Conservation (phyloP, 495 filamentous ascomycete species). For the Annulohypoxylon stygium region DNA sequence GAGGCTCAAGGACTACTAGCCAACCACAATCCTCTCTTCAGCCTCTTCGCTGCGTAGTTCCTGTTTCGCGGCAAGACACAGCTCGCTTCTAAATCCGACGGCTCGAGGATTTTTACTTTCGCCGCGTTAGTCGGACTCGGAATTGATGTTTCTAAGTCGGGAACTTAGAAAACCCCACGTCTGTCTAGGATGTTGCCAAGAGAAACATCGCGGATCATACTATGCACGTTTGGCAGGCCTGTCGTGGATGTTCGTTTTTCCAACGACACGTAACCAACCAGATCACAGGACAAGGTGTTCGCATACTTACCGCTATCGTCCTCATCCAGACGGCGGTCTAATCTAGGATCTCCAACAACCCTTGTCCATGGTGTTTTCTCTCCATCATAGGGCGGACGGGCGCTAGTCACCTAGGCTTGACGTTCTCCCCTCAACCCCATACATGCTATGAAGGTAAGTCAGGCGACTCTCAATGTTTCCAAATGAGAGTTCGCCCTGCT, state of each 20-base stretch:
- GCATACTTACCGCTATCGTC: conserved; percentile 10
- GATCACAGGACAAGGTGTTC: conserved; percentile 3
- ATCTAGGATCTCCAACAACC: background rate
- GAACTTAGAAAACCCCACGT: background rate
- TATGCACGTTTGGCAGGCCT: conserved; percentile 12
- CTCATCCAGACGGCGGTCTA: background rate
- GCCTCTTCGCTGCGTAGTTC: conserved; percentile 13
- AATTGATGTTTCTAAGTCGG: background rate
- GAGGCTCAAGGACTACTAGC: conserved; percentile 16
- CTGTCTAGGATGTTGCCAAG: conserved; percentile 4
- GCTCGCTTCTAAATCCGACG: conserved; percentile 12
- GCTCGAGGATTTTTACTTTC: background rate
- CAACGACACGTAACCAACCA: conserved; percentile 14
- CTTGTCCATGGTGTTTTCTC: background rate
- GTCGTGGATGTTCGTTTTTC: conserved; percentile 4
- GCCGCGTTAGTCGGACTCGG: background rate
- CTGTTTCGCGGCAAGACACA: background rate
- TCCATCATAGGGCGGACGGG: background rate
- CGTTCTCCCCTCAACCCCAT: background rate
- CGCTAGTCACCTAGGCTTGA: background rate
- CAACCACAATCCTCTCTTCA: background rate
- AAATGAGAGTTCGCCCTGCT: conserved; percentile 4
- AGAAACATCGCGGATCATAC: conserved; percentile 8
- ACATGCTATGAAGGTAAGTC: conserved; percentile 3
- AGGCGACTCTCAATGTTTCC: background rate